Conservation (phyloP, 371 early-diverging fungal species). For the Saksenaea vasiformis region DNA sequence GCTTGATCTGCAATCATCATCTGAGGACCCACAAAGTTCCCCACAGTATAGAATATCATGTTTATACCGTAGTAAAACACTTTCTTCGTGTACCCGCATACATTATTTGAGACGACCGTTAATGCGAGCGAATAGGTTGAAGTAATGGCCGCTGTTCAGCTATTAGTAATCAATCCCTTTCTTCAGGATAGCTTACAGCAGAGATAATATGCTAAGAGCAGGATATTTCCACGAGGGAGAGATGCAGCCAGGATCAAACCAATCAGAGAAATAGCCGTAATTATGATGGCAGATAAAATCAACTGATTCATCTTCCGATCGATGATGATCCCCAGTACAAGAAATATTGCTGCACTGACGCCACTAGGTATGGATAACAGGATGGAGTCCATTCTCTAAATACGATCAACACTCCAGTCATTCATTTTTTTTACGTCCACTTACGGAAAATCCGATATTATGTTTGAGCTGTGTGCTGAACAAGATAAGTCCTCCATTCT, state of each 20-base stretch:
- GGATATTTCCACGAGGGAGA: constrained; percentile 24
- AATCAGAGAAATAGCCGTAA: constrained; percentile 19
- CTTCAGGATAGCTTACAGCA: constrained; percentile 13
- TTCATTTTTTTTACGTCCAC: constrained; percentile 1
- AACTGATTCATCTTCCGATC: constrained; percentile 23
- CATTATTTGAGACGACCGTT: constrained; percentile 7
- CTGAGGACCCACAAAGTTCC: constrained; percentile 16
- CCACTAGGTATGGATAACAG: constrained; percentile 38
- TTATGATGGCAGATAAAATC: constrained; percentile 17
- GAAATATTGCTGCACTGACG: constrained; percentile 16
- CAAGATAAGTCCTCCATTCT: constrained; percentile 39
- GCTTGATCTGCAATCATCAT: constrained; percentile 16
- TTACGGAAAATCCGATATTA: constrained; percentile 42
- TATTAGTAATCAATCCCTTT: neutral
- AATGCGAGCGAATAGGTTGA: neutral
- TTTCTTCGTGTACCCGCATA: constrained; percentile 16
- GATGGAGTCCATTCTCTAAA: constrained; percentile 24
- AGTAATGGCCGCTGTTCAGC: neutral
- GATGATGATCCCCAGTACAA: constrained; percentile 14
- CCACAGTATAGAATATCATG: constrained; percentile 1
- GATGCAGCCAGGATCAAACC: constrained; percentile 28
- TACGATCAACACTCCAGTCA: neutral
- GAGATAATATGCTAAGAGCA: constrained; percentile 25
- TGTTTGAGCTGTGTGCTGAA: constrained; percentile 40
- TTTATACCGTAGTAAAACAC: neutral